Base-by-base conservation (phyloP, 2,329 filamentous ascomycete species). In the Sclerotinia spermophila region DNA sequence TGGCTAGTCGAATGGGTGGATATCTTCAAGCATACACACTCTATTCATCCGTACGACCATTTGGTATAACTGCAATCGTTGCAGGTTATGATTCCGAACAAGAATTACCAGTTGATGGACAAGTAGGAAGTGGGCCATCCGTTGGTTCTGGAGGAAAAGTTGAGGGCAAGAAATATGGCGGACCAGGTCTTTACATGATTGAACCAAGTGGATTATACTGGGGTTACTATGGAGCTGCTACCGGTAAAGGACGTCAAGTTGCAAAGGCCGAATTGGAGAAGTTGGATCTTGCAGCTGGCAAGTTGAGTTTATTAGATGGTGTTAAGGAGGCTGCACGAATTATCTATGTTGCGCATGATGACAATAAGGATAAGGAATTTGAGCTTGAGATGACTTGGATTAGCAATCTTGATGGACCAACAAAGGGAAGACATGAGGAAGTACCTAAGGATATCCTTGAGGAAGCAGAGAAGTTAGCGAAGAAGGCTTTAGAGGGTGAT, bases 321-420 rank as follows among this genome's bases (percentile, higher is more conserved):
- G 93, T 99, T 79, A 97, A 97, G 86, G 92, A 98, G 85, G 96
- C 96, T 45, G 96, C 96, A 70, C 86, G 94, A 73, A 99, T 99
- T 82, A 98, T 99, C 82, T 96, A 97, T 81, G 89, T 97, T 72
- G 94, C 95, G 64, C 96, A 99, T 81, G 96, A 98, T 82, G 96
- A 99, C 82, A 98, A 95, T 86, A 98, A 98, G 85, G 96, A 98
- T 84, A 99, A 99, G 86, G 96, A 98, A 75, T 99, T 98, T 79
- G 96, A 99, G 88, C 86, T 99, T 72, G 96, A 99, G 85, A 96
- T 99, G 94, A 97, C 93, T 72, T 99, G 96, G 96, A 92, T 98
- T 81, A 97, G 94, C 82, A 88, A 87, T 68, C 82, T 89, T 62
- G 88, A 92, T 75, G 95, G 94, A 7, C 94, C 94, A 48, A 98